These are phyloP conservation scores for Stagonosporopsis tanaceti DNA, from an alignment of 2,329 filamentous ascomycete species.

Conservation along the genomic window DNA sequence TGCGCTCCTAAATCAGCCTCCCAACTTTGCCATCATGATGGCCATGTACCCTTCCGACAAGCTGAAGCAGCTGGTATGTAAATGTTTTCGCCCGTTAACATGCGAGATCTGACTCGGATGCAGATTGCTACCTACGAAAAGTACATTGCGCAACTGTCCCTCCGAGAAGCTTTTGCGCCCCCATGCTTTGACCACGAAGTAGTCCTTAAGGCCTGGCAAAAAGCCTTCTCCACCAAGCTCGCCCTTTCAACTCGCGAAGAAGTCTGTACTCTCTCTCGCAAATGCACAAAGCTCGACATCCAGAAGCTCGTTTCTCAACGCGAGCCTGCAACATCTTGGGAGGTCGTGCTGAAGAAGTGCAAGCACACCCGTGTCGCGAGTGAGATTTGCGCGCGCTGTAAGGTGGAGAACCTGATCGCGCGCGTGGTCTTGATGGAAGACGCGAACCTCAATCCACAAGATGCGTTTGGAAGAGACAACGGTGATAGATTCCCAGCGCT, in stretches of 20 bases:
- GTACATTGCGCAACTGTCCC: too few relatives aligned
- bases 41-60: too few relatives aligned
- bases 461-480: too few relatives aligned
- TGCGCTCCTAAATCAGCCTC: too few relatives aligned
- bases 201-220: background rate
- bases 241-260: background rate
- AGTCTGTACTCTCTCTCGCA: background rate
- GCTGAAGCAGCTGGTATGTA: too few relatives aligned
- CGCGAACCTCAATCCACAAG: too few relatives aligned
- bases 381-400: background rate
- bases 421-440: too few relatives aligned
- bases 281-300: background rate
- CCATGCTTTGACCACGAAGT: background rate
- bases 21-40: too few relatives aligned
- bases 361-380: background rate
- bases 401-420: too few relatives aligned
- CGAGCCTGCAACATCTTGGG: background rate
- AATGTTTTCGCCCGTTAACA: background rate
- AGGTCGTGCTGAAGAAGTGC: background rate
- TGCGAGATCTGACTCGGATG: background rate
- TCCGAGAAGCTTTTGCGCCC: too few relatives aligned
- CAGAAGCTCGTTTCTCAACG: background rate
- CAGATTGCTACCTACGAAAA: background rate
- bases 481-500: too few relatives aligned
- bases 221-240: background rate